Conservation (phyloP, 2,329 filamentous ascomycete species). For the Davidsoniella neocaledoniae region DNA sequence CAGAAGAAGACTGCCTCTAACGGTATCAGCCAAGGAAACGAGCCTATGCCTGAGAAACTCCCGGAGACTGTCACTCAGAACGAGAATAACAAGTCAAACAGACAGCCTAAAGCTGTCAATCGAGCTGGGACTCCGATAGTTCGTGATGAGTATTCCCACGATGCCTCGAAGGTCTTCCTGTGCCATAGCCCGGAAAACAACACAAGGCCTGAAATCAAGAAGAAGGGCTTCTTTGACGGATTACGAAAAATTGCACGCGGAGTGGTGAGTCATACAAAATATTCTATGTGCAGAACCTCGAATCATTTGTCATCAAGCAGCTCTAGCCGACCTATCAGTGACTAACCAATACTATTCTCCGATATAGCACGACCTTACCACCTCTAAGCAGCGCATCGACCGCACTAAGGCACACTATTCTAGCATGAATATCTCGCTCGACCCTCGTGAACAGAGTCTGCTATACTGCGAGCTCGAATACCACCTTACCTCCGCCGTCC, state of each 20-base stretch:
- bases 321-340: no score
- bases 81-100: background rate
- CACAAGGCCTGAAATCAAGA: constrained; percentile 17
- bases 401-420: constrained; percentile 11
- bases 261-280: constrained; percentile 25
- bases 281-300: background rate
- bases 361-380: background rate
- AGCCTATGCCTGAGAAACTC: background rate
- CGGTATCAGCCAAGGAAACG: background rate
- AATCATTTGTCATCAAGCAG: background rate
- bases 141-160: background rate
- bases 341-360: background rate
- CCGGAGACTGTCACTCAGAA: background rate
- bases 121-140: background rate
- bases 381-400: background rate
- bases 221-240: constrained; percentile 28
- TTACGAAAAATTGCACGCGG: constrained; percentile 38
- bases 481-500: constrained; percentile 32
- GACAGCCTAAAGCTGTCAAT: background rate
- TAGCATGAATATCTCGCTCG: constrained; percentile 31
- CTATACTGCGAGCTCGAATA: constrained; percentile 44
- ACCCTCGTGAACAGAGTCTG: constrained; percentile 39
- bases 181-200: background rate
- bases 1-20: background rate
- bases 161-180: background rate